Evolutionary conservation across 2,329 filamentous ascomycete genomes (phyloP).

Genomic region (Claviceps cyperi): DNA sequence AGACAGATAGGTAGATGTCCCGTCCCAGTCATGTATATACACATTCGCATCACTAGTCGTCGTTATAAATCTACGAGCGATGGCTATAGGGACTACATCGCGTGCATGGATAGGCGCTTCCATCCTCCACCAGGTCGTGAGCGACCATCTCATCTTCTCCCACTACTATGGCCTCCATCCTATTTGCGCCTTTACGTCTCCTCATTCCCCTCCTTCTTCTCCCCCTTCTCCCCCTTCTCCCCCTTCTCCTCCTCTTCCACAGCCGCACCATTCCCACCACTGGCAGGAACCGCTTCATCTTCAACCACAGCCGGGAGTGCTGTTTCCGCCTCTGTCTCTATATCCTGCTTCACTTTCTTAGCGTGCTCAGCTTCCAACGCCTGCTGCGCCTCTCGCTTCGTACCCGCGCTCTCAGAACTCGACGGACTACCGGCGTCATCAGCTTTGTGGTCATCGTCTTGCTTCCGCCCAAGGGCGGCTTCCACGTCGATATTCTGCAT

Average conservation of each 20-base stretch:
- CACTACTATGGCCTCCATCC: too few relatives aligned
- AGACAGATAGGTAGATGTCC: too few relatives aligned
- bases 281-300: not conserved
- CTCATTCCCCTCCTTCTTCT: not conserved
- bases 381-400: constrained; percentile 43
- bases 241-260: not conserved
- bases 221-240: not conserved
- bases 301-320: not conserved
- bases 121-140: too few relatives aligned
- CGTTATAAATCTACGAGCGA: too few relatives aligned
- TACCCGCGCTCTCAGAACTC: constrained; percentile 20
- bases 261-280: not conserved
- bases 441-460: constrained; percentile 11
- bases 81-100: too few relatives aligned
- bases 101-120: too few relatives aligned
- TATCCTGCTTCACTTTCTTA: constrained; percentile 37
- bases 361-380: constrained; percentile 24
- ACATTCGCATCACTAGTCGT: too few relatives aligned
- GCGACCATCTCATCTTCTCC: too few relatives aligned
- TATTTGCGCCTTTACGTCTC: too few relatives aligned
- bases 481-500: constrained; percentile 45
- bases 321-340: not conserved
- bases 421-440: constrained; percentile 15
- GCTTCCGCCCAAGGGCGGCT: constrained; percentile 43
- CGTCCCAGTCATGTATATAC: too few relatives aligned